Evolutionary conservation across 2,329 filamentous ascomycete species (phyloP), one percentile per base, ranked within the genome.

Genomic region (Orbilia oligospora): DNA sequence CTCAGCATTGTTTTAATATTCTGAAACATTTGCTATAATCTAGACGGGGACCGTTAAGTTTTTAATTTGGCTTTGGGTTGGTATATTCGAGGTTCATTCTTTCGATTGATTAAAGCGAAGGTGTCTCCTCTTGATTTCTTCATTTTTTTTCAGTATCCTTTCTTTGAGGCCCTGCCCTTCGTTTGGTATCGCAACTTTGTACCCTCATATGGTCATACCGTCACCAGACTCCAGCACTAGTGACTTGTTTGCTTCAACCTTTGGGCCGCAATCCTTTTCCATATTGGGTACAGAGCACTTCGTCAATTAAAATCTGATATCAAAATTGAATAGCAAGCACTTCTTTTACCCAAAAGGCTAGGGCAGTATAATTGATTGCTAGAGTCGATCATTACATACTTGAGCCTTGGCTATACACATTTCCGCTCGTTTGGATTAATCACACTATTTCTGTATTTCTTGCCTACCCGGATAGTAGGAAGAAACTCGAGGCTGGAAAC

Each of bases 1-100:
- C 63, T 68, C 33, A 46, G n/a, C 27, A 71, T 67, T 24, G 46
- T 68, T 78, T 78, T 78, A 69, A 72, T 78, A 72, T 78, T 71
- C 71, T 72, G 75, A 78, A 68, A 78, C 68, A 12, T 22, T 61
- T 71, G 33, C 33, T 36, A 36, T 36, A 36, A 20, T 66, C 58
- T 51, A 61, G 63, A 72, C 75, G 68, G 64, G 75, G 68, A 65
- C 22, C 68, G 68, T 78, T 68, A 36, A 77, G 48, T 27, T 67
- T 27, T 71, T 68, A 51, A 48, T 69, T 65, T 41, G 53, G 64
- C 38, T 69, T 65, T 41, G 53, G 64, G 66, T 63, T 71, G 51
- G 30, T 69, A 71, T 53, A 72, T 44, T 55, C 22, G 22, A 10
- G 3, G n/a, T 68, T 14, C 61, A 27, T 58, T 68, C 46, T 22